Evolutionary conservation across 306 rosid genomes (phyloP).

Genomic region (Cyamopsis tetragonoloba): DNA sequence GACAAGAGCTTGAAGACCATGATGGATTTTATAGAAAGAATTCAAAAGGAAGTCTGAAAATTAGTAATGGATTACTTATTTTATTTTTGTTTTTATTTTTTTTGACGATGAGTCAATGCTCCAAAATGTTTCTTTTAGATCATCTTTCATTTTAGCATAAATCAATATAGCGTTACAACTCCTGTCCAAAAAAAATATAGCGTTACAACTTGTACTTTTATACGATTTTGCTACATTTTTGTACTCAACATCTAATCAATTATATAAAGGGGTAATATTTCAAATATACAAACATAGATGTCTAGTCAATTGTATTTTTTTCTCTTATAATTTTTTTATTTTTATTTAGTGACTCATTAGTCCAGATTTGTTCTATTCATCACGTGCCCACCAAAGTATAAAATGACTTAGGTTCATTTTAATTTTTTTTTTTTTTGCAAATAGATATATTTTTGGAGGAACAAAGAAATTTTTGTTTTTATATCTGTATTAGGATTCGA

Average conservation of each 20-base stretch:
- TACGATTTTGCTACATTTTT: not conserved
- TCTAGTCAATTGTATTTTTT: too few relatives aligned
- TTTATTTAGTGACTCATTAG: not conserved
- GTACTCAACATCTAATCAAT: not conserved
- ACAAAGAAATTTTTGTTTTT: too few relatives aligned
- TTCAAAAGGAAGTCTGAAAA: conserved; percentile 32
- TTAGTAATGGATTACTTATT: conserved; percentile 11
- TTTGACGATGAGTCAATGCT: not conserved
- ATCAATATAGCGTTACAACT: not conserved
- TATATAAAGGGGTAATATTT: not conserved
- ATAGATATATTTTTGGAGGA: too few relatives aligned
- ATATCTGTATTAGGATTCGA: too few relatives aligned
- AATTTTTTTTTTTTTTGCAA: too few relatives aligned
- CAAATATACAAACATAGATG: not conserved
- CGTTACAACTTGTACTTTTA: not conserved
- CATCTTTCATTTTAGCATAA: not conserved
- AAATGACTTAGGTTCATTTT: too few relatives aligned
- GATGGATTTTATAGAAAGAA: conserved; percentile 47
- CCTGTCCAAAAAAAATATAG: too few relatives aligned
- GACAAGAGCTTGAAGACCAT: conserved; percentile 42
- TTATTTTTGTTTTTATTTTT: too few relatives aligned
- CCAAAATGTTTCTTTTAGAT: not conserved
- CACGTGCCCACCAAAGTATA: too few relatives aligned
- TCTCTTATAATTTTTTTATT: too few relatives aligned
- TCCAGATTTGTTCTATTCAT: not conserved